Evolutionary conservation across 805 yeast genomes (phyloP), one percentile per base, ranked within the genome.

Genomic region (Saitoella complicata): DNA sequence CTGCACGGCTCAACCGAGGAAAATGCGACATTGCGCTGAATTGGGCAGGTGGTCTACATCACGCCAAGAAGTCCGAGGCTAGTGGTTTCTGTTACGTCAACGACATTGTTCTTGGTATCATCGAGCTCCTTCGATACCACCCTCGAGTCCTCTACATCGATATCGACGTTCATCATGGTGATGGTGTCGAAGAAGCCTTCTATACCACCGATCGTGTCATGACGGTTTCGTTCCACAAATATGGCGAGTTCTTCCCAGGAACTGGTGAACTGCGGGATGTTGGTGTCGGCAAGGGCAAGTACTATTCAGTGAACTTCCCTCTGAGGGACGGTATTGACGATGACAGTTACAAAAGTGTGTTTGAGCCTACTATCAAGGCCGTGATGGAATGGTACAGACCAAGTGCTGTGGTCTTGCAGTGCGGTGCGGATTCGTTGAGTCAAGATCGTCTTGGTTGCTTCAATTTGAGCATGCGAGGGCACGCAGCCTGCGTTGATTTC

Each of bases 391-490:
- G 84, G 68, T 88, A 80, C 64, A 87, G 81, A 61, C 98, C 98
- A 5, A 79, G 94, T 88, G 75, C 70, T 1, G 86, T 88, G 32
- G 95, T 88, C 1, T 81, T 86, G 57, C 98, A 88, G 65, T 86
- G 95, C 66, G 98, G 98, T 44, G 98, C 96, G 31, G 98, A 88
- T 59, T 85, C 95, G 3, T 67, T 88, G 39, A 91, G 95, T 1
- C 84, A 86, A 49, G 98, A 88, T 61, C 72, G 96, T 49, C 66
- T 88, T 41, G 98, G 98, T 6, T 81, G 94, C 62, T 88, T 88
- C 70, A 88, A 88, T 60, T 66, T 88, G 53, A 83, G 86, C 52
- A 87, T 88, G 65, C 72, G 76, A 47, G 97, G 94, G 2, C 96
- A 88, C 58, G 96, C 95, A 13, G 94, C 84, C 60, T 91, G 97